Base-by-base conservation (phyloP, 129 eudicot genomes). In the Calendula officinalis region DNA sequence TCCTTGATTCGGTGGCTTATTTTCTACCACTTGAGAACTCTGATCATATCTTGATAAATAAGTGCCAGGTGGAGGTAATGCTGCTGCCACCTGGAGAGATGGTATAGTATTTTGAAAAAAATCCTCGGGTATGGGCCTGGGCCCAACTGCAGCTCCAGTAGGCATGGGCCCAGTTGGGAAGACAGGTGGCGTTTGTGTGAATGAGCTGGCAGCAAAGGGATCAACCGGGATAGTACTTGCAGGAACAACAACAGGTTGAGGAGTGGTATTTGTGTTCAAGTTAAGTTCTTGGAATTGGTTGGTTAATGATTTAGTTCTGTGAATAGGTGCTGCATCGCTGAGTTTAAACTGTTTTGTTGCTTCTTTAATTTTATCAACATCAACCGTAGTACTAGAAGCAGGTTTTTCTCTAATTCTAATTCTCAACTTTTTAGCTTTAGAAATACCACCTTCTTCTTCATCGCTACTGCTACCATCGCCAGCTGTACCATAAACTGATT, bases 91-190 rank as follows among this genome's bases (percentile, higher is more conserved):
- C 76, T 88, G 95, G 65, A 92, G 60, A 54, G 99, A 92, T 44
- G 99, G 83, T 42, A 92, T 79, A 41, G 99, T 92, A 68, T 92
- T 83, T 77, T 92, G 99, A 77, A 92, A 92, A 57, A 92, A 92
- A 78, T 92, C 99, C 78, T 92, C 99, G 6, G 99, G 96, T 41
- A 92, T 92, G 27, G 99, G 99, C 44, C 96, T 80, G 41, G 80
- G 89, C 27, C 82, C 73, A 56, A 83, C 83, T 51, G 95, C 96
- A 68, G 71, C 82, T 59, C 99, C 96, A 13, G 67, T 43, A 4
- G 66, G 79, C 62, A 56, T 48, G 14, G 91, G 78, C 66, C 81
- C 70, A 52, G 91, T 57, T 14, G 75, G 86, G 68, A 86, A 65
- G 6, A 69, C 57, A 9, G 90, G 64, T 16, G 86, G 68, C 7